Percentiles rank a stretch among this genome's conserved stretches.
Conservation (phyloP, 2,329 filamentous ascomycete genomes). For the Microthyrium microscopicum region DNA sequence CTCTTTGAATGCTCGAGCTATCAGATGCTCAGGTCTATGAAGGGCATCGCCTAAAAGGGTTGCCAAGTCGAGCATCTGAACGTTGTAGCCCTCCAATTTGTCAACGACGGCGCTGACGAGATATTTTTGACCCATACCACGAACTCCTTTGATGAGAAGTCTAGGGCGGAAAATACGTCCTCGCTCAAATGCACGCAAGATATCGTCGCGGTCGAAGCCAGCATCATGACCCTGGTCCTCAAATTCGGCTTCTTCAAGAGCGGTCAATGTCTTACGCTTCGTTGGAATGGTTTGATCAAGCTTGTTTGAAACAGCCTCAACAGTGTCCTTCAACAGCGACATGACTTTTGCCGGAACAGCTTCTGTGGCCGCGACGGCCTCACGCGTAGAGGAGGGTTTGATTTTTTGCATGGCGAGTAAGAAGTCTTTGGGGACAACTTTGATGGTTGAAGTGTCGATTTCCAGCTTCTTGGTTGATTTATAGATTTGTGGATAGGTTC, state of each 20-base stretch:
- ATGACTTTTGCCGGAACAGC: conserved; percentile 66
- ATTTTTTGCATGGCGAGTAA: conserved; percentile 96
- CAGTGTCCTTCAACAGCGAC: conserved; percentile 59
- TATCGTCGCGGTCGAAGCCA: conserved; percentile 71
- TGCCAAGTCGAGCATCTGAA: conserved; percentile 85
- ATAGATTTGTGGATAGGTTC: conserved; percentile 94
- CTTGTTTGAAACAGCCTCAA: conserved; percentile 49
- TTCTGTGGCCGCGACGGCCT: conserved; percentile 66
- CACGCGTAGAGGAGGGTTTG: conserved; percentile 83
- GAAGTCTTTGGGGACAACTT: conserved; percentile 82
- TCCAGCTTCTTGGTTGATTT: conserved; percentile 74
- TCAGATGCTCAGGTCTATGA: conserved; percentile 63
- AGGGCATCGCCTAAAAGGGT: conserved; percentile 59
- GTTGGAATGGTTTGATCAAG: conserved; percentile 67
- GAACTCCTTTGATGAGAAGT: conserved; percentile 62
- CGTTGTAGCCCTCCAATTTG: conserved; percentile 82
- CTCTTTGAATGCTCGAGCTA: conserved; percentile 82
- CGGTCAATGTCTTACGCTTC: conserved; percentile 62
- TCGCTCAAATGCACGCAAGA: conserved; percentile 58
- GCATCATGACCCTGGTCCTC: conserved; percentile 66
- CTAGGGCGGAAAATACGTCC: conserved; percentile 79
- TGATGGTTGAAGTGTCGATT: conserved; percentile 71
- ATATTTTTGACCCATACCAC: conserved; percentile 90
- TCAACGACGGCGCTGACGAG: conserved; percentile 72
- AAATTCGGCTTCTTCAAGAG: conserved; percentile 89